Evolutionary conservation across 257 asterid genomes (phyloP).

Genomic region (Solanum okadae): DNA sequence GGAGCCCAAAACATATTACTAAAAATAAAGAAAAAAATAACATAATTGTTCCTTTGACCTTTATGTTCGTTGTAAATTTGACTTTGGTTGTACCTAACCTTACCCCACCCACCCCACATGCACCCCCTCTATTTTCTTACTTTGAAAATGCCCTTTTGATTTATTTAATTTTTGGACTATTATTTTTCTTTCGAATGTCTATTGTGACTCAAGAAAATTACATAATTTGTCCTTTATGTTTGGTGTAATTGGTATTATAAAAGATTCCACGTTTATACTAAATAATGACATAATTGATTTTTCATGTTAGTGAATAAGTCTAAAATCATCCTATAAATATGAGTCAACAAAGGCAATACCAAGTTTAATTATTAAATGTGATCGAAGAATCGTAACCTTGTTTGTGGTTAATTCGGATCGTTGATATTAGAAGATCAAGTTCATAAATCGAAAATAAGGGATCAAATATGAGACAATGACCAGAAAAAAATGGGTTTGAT

Average conservation of each 20-base stretch:
- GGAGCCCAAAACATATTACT: background rate
- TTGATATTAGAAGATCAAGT: no score
- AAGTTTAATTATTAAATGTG: no score
- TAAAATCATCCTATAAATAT: background rate
- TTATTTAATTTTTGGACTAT: background rate
- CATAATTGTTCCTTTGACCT: background rate
- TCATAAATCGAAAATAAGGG: no score
- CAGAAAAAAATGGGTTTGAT: no score
- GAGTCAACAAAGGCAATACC: no score
- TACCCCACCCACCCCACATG: background rate
- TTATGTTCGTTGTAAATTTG: background rate
- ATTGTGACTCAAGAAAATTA: background rate
- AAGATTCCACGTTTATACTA: background rate
- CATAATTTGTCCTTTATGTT: background rate
- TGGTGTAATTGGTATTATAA: background rate
- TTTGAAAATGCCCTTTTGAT: background rate
- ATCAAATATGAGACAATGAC: no score
- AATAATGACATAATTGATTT: background rate
- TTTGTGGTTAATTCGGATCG: no score
- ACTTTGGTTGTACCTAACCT: background rate
- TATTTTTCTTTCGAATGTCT: background rate
- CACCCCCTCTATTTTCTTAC: background rate
- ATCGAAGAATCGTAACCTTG: no score
- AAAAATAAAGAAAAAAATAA: background rate
- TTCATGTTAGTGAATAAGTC: background rate